A percentile compares a stretch with the other conserved stretches of the same genome.
phyloP scores from a whole-genome alignment of 2,329 filamentous ascomycete genomes.

The Paraphoma chrysanthemicola region DNA sequence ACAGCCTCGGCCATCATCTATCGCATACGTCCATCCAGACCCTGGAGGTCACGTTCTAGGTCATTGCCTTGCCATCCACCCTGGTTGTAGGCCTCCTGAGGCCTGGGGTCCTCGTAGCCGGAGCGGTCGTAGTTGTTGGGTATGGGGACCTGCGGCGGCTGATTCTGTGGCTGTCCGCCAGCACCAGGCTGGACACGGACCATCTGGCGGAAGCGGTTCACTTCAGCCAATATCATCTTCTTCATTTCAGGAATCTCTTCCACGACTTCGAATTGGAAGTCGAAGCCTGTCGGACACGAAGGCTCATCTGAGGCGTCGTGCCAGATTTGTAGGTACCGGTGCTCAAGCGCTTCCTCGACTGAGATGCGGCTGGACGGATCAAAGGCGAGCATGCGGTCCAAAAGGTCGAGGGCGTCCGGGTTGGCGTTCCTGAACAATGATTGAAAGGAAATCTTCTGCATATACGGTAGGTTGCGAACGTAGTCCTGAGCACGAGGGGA shows the following conservation, averaged over 20 bases:
- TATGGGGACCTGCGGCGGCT: conserved; percentile 64
- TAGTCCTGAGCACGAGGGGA: conserved; percentile 97
- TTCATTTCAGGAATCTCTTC: conserved; percentile 96
- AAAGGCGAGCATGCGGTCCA: conserved; percentile 97
- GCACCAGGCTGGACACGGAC: conserved; percentile 54
- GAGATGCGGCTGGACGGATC: conserved; percentile 92
- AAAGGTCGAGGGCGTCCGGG: conserved; percentile 90
- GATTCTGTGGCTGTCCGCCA: conserved; percentile 44
- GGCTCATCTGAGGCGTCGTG: conserved; percentile 97
- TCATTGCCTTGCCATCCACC: conserved; percentile 45
- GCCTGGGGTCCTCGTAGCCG: conserved; percentile 67
- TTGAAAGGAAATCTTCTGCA: conserved; percentile 91
- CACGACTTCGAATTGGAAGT: conserved; percentile 98
- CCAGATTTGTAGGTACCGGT: conserved; percentile 97
- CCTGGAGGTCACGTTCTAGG: conserved; percentile 59
- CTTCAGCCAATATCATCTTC: conserved; percentile 96
- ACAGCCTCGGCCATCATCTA: conserved; percentile 9
- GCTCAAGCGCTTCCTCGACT: conserved; percentile 93
- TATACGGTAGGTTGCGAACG: conserved; percentile 92
- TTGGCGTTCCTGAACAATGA: conserved; percentile 92
- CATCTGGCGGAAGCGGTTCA: conserved; percentile 77
- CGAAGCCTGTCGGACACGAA: conserved; percentile 89
- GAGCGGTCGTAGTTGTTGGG: conserved; percentile 66
- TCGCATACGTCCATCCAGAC: conserved; percentile 42
- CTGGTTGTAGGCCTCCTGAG: conserved; percentile 61